Evolutionary conservation across 345 rosid genomes (phyloP), one percentile per base, ranked within the genome.

Genomic region (Excoecaria agallocha): DNA sequence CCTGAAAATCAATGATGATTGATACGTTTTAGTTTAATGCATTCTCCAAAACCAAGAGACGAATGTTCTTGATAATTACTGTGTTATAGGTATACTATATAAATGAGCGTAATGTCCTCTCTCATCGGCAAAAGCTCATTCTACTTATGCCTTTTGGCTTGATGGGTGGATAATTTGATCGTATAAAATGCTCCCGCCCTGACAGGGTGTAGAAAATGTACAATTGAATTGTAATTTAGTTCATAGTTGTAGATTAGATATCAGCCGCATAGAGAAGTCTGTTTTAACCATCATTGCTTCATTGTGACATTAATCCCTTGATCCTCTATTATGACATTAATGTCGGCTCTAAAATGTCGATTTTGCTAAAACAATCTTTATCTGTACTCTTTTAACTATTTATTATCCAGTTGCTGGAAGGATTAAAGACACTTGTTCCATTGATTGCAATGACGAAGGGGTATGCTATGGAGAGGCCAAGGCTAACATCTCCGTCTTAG

Each of bases 1-100:
- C 64, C 79, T 79, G 63, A 76, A 80, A 84, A 78, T 83, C 71
- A 60, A 57, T 6, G 86, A 74, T 39, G 81, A 74, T 58, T 79
- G 81, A 76, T 55, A 4, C 49, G 68, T 41, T 41, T 25, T 51
- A 45, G 58, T 49, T 38, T 37, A 4, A 56, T 45, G 43, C 57
- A 10, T 59, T 43, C 46, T 35, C 59, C 13, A 11, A 5, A 20
- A 24, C 16, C 58, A 35, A 13, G 52, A 4, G 50, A 55, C 38
- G n/a, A 73, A 49, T 67, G 67, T 45, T 25, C 35, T 57, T 16
- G 52, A 57, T 56, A 19, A 54, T 51, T 41, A 35, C 48, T 48
- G 43, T 39, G 69, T 71, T 56, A 55, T 25, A 58, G 45, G 52
- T 50, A 70, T 62, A 75, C 60, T 74, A 77, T 66, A 77, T 66